phyloP scores from a whole-genome alignment of 306 rosid species.

The Crotalaria pallida region DNA sequence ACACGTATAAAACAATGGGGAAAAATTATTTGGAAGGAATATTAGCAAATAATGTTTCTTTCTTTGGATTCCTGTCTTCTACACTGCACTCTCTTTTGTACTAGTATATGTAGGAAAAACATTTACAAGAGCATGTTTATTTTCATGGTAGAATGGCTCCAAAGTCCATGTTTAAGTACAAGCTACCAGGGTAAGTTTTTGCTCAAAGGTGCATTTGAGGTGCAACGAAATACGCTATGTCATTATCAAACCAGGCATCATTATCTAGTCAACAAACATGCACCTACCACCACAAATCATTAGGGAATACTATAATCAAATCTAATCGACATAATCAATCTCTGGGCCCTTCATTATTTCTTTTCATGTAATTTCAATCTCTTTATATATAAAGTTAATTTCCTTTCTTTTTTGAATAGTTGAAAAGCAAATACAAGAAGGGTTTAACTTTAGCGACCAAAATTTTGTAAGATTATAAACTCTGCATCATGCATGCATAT shows the following conservation, averaged over 20 bases:
- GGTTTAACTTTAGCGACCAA: not conserved
- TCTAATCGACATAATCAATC: not conserved
- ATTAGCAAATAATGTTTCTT: not conserved
- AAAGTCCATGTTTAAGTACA: no score
- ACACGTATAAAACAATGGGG: not conserved
- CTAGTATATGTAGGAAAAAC: not conserved
- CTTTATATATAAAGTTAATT: not conserved
- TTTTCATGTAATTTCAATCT: not conserved
- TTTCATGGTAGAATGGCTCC: no score
- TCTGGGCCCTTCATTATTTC: not conserved
- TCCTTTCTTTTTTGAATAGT: not conserved
- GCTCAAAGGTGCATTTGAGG: no score
- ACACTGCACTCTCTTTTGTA: not conserved
- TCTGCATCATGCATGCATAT: not conserved
- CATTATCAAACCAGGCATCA: slow-evolving; percentile 4
- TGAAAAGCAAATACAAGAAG: not conserved
- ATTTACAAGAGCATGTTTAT: slow-evolving; percentile 1
- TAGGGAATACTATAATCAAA: not conserved
- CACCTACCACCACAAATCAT: not conserved
- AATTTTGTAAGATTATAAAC: slow-evolving; percentile 1
- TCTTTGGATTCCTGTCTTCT: slow-evolving; percentile 9
- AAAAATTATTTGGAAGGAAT: slow-evolving; percentile 3
- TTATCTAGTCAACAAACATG: not conserved
- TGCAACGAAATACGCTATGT: no score
- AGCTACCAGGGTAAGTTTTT: no score